Base-by-base conservation (phyloP, 495 filamentous ascomycete species). In the Clohesyomyces aquaticus region DNA sequence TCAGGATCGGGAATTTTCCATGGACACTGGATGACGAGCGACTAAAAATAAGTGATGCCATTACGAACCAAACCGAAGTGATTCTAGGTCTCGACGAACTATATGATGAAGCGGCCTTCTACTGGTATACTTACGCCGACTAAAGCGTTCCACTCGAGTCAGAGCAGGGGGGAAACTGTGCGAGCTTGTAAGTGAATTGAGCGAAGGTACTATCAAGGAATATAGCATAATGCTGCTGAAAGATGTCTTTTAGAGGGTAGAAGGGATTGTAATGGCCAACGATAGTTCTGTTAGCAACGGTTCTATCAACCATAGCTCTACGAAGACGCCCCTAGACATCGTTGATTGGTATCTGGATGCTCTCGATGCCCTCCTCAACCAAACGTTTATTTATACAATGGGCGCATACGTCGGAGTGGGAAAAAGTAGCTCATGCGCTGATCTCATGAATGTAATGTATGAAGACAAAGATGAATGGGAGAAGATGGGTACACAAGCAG, bases 351-450 rank as follows among this genome's bases (percentile, higher is more conserved):
- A 4, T 35, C 6, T 4, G 45, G 27, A 6, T 63, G 61, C n/a
- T 32, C 22, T 63, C 4, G 23, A 42, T 19, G 59, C 46, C 4
- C 28, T 63, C 3, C 25, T 18, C 63, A 57, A 55, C 25, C 25
- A 63, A 16, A 42, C 35, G 4, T 29, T 14, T 8, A 45, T 61
- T 28, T 42, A 63, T n/a, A 65, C 49, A 4, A n/a, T 50, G 4
- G 65, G 65, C 18, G 50, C 52, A 42, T 68, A 66, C 55, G 55
- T 50, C 3, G 66, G 66, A 4, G 55, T 68, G 19, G 66, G 66
- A 3, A 18, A 3, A 23, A 46, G 10, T 14, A 47, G 49, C n/a
- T 16, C 18, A 9, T 68, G 66, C 55, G 26, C 19, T n/a, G 45
- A 12, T 1, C 16, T 57, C 9, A 62, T 70, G 21, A 26, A 61